Conservation (phyloP, 371 early-diverging fungal species). For the Rhizopus delemar region DNA sequence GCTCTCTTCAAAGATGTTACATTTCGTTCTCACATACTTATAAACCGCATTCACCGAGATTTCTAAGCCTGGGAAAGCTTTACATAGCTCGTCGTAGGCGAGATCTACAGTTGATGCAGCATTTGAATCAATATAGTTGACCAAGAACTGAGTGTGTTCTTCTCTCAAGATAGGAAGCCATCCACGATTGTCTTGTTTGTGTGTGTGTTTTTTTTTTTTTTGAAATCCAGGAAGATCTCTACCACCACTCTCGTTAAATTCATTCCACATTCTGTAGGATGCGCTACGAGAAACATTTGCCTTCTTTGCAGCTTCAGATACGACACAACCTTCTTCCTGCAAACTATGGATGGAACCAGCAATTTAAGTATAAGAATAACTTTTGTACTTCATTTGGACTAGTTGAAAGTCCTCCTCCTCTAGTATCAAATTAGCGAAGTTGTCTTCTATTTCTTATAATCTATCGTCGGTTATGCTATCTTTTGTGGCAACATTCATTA, state of each 20-base stretch:
- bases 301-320: constrained; percentile 15
- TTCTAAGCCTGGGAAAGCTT: constrained; percentile 14
- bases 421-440: constrained; percentile 13
- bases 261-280: constrained; percentile 16
- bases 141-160: constrained; percentile 14
- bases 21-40: constrained; percentile 14
- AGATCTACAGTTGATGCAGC: constrained; percentile 18
- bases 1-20: constrained; percentile 13
- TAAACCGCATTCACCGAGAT: constrained; percentile 17
- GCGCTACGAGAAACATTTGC: constrained; percentile 14
- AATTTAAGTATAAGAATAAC: constrained; percentile 19
- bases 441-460: constrained; percentile 20
- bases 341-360: constrained; percentile 19
- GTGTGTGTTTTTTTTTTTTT: constrained; percentile 1
- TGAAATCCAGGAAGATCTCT: constrained; percentile 6
- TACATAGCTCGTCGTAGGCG: constrained; percentile 12
- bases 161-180: constrained; percentile 14
- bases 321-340: constrained; percentile 18
- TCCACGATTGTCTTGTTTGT: constrained; percentile 14
- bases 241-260: constrained; percentile 12
- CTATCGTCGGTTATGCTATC: constrained; percentile 12
- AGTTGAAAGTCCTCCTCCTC: constrained; percentile 15
- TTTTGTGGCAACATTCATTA: constrained; percentile 15
- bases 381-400: constrained; percentile 16
- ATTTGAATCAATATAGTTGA: constrained; percentile 14